Conservation (phyloP, 164 flowering plant genomes). For the Santalum album region DNA sequence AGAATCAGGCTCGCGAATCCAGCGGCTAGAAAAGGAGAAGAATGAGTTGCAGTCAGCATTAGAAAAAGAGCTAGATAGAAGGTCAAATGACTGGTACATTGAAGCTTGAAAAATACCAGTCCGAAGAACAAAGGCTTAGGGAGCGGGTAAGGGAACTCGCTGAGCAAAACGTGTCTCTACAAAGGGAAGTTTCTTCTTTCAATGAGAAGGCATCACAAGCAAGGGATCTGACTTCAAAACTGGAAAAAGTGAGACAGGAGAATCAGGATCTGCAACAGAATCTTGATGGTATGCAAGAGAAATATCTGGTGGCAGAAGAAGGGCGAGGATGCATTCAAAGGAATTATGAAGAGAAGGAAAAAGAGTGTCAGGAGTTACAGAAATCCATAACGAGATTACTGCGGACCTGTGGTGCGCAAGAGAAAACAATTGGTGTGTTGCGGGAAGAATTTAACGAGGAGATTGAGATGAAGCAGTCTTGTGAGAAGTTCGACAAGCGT, state of each 20-base stretch:
- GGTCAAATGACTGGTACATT: slow-evolving; percentile 81
- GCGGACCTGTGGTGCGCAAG: slow-evolving; percentile 77
- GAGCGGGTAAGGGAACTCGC: slow-evolving; percentile 91
- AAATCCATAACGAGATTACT: slow-evolving; percentile 53
- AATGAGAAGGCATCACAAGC: slow-evolving; percentile 51
- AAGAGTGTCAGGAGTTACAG: slow-evolving; percentile 70
- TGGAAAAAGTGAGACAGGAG: slow-evolving; percentile 35
- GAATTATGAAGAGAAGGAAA: slow-evolving; percentile 58
- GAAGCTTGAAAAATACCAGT: slow-evolving; percentile 69
- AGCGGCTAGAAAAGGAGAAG: slow-evolving; percentile 70
- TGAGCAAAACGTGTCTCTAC: slow-evolving; percentile 88
- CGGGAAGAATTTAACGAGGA: slow-evolving; percentile 46
- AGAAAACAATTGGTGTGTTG: slow-evolving; percentile 69
- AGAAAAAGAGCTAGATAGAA: slow-evolving; percentile 84
- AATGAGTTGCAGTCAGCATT: slow-evolving; percentile 54
- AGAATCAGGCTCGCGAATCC: slow-evolving; percentile 38
- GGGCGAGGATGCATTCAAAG: slow-evolving; percentile 46
- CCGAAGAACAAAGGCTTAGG: slow-evolving; percentile 85
- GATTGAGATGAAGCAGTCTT: slow-evolving; percentile 27
- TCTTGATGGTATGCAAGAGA: slow-evolving; percentile 41
- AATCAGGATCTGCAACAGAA: slow-evolving; percentile 35
- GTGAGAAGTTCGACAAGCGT: slow-evolving; percentile 33
- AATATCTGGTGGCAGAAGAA: slow-evolving; percentile 34
- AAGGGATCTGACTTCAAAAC: slow-evolving; percentile 31
- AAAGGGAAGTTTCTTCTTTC: slow-evolving; percentile 67